Evolutionary conservation across 2,329 filamentous ascomycete species (phyloP).

Genomic region (Pestalotiopsis sp.): DNA sequence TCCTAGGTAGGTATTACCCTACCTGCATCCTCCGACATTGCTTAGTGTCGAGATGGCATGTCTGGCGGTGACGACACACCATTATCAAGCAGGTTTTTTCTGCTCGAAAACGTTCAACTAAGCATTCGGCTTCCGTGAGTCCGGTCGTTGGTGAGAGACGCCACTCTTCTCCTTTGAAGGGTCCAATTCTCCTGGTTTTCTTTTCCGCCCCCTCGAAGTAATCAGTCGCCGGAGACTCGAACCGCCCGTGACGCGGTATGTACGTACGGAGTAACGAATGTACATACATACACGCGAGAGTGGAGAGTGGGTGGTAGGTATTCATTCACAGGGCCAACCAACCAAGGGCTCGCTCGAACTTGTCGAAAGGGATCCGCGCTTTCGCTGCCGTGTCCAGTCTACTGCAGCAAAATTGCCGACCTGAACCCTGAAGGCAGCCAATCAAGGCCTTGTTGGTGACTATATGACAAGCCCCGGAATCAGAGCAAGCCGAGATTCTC

Average conservation of each 20-base stretch:
- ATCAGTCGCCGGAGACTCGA: background rate
- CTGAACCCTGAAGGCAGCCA: background rate
- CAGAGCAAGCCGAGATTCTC: background rate
- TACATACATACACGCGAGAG: background rate
- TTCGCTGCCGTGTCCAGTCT: background rate
- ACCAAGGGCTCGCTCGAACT: background rate
- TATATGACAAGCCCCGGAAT: background rate
- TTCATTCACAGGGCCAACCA: too few species aligned
- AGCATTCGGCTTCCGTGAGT: background rate
- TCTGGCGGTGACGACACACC: background rate
- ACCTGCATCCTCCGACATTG: too few species aligned
- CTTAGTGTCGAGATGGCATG: background rate
- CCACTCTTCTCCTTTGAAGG: background rate
- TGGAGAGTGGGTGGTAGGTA: background rate
- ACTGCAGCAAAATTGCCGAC: background rate
- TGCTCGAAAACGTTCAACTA: background rate
- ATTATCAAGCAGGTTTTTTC: background rate
- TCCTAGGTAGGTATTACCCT: too few species aligned
- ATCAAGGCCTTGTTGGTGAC: background rate
- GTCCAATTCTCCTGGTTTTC: background rate
- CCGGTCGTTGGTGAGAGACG: background rate
- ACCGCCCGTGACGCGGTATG: background rate
- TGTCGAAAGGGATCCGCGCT: background rate
- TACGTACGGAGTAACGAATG: background rate
- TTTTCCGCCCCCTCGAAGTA: background rate